Percentiles rank a stretch among this genome's conserved stretches.
Evolutionary conservation across 148 eudicot genomes (phyloP).

Genomic region (Gaultheria prostrata): DNA sequence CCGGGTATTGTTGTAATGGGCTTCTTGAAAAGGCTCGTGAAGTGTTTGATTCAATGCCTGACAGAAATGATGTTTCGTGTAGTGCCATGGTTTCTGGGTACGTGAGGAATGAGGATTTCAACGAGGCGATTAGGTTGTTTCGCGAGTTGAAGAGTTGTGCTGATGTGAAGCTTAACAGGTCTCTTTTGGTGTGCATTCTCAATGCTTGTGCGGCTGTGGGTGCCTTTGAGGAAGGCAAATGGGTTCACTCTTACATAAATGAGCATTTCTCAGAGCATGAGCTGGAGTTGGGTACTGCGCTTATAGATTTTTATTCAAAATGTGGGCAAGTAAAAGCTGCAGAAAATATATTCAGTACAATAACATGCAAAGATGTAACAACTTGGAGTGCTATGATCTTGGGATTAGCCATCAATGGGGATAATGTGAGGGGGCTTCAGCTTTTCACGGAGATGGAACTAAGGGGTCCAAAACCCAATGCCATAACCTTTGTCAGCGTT

Average conservation of each 20-base stretch:
- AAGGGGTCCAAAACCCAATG: conserved; percentile 34
- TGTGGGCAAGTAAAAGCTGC: conserved; percentile 30
- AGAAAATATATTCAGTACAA: conserved; percentile 14
- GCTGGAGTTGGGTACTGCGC: conserved; percentile 29
- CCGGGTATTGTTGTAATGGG: conserved; percentile 26
- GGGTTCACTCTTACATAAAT: conserved; percentile 22
- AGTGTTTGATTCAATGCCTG: conserved; percentile 30
- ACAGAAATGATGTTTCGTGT: conserved; percentile 27
- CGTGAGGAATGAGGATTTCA: conserved; percentile 24
- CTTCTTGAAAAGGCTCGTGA: conserved; percentile 25
- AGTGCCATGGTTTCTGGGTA: conserved; percentile 41
- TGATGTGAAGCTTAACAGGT: conserved; percentile 22
- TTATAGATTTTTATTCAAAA: conserved; percentile 31
- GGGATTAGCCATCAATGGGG: conserved; percentile 32
- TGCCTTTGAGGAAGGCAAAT: conserved; percentile 29
- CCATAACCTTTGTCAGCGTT: conserved; percentile 25
- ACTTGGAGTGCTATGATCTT: conserved; percentile 37
- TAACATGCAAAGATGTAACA: conserved; percentile 28
- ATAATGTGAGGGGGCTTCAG: conserved; percentile 23
- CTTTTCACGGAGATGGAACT: conserved; percentile 33
- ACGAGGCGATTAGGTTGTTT: conserved; percentile 32
- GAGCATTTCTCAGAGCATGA: conserved; percentile 20
- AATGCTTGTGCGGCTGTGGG: conserved; percentile 32
- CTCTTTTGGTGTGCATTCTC: conserved; percentile 25
- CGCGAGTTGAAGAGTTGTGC: conserved; percentile 19